Percentiles rank a stretch among this genome's conserved stretches.
These are phyloP conservation scores for Chaetoscypha palmicola DNA, from an alignment of 2,329 filamentous ascomycete genomes.

Conservation along the genomic window DNA sequence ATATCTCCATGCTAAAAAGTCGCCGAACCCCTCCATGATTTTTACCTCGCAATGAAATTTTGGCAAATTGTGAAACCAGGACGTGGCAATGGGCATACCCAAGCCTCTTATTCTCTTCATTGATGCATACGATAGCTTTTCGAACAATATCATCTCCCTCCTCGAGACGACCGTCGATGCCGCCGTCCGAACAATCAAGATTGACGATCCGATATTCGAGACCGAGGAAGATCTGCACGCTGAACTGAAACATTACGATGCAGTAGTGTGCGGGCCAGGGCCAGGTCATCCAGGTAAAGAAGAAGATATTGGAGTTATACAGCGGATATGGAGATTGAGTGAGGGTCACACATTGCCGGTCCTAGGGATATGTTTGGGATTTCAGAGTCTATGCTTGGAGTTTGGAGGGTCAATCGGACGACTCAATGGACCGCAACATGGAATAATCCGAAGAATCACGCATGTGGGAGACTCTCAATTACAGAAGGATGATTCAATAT, in stretches of 20 bases:
- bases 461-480: slow-evolving; percentile 35
- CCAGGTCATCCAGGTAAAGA: slow-evolving; percentile 70
- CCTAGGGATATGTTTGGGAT: slow-evolving; percentile 68
- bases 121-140: slow-evolving; percentile 95
- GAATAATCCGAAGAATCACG: slow-evolving; percentile 50
- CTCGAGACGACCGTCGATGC: slow-evolving; percentile 63
- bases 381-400: slow-evolving; percentile 57
- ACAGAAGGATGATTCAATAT: slow-evolving; percentile 18
- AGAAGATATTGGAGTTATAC: slow-evolving; percentile 78
- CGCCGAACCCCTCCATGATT: neutral
- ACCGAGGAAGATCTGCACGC: slow-evolving; percentile 40
- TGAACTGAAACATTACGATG: slow-evolving; percentile 60
- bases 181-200: slow-evolving; percentile 63
- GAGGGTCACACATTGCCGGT: slow-evolving; percentile 61
- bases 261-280: slow-evolving; percentile 83
- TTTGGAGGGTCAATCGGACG: slow-evolving; percentile 50
- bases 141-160: slow-evolving; percentile 85
- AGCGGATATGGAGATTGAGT: slow-evolving; percentile 61
- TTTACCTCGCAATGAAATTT: neutral
- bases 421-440: slow-evolving; percentile 51
- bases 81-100: slow-evolving; percentile 23
- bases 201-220: slow-evolving; percentile 53
- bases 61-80: neutral
- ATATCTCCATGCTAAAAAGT: neutral
- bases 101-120: slow-evolving; percentile 65